Base-by-base conservation (phyloP, 2,329 filamentous ascomycete genomes). In the Diaporthe sp. region DNA sequence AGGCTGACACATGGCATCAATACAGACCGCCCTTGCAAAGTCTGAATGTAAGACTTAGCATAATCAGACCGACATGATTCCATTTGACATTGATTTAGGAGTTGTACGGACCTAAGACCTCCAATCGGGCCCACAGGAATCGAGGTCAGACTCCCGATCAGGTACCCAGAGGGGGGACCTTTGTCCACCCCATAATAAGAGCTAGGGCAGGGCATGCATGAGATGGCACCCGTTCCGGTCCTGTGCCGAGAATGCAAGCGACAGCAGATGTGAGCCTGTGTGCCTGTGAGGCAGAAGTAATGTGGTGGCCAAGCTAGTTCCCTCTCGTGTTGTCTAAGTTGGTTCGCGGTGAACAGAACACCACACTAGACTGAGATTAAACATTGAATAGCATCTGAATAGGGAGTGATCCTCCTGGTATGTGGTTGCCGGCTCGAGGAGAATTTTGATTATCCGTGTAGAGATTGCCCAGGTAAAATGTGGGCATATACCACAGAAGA, bases 231-330 rank as follows among this genome's bases (percentile, higher is more conserved):
- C 42, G 19, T 51, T 25, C 19, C 46, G 46, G 31, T 9, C 4
- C 31, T 34, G 12, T 53, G 62, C 46, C 46, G n/a, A 68, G 9
- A 37, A 68, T 28, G 49, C 3, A 31, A 68, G 44, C 57, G 42
- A 49, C 42, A 60, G 55, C 42, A 34, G 42, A 25, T 62, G 6
- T 44, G 57, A 31, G 31, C 9, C 25, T 39, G 46, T 37, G 46
- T 68, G 44, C 44, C 62, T 61, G n/a, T 51, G 71, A 72, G 71
- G 57, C 71, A 72, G 71, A 72, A 72, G 71, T 9, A 42, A 39
- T 61, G 5, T 22, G 57, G 49, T 31, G 57, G n/a, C 9, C 42
- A 44, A 44, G 44, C 44, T 25, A 28, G 19, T 58, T 53, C 44
- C 53, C 17, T 25, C 15, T 34, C 37, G 25, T 58, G 37, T 46